A percentile compares a stretch with the other conserved stretches of the same genome.
Evolutionary conservation across 1,284 basidiomycete species (phyloP).

Genomic region (Papiliotrema fonsecae): DNA sequence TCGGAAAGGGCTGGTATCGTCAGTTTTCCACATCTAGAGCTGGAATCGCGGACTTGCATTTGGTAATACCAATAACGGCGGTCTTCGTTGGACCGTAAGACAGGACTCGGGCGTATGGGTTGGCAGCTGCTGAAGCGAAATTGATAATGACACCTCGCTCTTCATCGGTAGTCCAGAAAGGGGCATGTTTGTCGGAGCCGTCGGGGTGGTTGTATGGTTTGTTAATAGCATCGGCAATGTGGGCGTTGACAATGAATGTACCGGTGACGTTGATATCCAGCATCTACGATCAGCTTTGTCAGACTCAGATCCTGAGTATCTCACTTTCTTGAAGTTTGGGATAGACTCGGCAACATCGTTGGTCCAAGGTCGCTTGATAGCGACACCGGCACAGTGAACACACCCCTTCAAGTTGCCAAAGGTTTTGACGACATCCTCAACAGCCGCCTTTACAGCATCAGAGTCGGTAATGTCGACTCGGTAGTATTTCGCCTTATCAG

Average conservation of each 20-base stretch:
- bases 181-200: slow-evolving; percentile 18
- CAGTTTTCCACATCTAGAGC: not conserved
- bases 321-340: slow-evolving; percentile 34
- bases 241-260: slow-evolving; percentile 41
- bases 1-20: slow-evolving; percentile 27
- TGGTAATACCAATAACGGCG: slow-evolving; percentile 38
- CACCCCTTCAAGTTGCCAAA: slow-evolving; percentile 32
- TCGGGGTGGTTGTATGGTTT: slow-evolving; percentile 30
- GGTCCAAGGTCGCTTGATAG: slow-evolving; percentile 36
- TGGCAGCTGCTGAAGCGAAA: slow-evolving; percentile 39
- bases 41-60: slow-evolving; percentile 12
- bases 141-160: slow-evolving; percentile 45
- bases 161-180: slow-evolving; percentile 35
- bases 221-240: slow-evolving; percentile 43
- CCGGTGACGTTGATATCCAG: slow-evolving; percentile 39
- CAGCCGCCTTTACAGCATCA: slow-evolving; percentile 26
- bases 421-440: slow-evolving; percentile 17
- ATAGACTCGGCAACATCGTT: slow-evolving; percentile 37
- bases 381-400: slow-evolving; percentile 41
- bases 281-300: slow-evolving; percentile 21
- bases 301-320: not conserved
- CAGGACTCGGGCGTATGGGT: slow-evolving; percentile 35
- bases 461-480: slow-evolving; percentile 32
- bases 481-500: slow-evolving; percentile 26
- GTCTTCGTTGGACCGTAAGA: slow-evolving; percentile 41